Evolutionary conservation across 2,329 filamentous ascomycete species (phyloP), one percentile per base, ranked within the genome.

Genomic region (Lecanicillium sp.): DNA sequence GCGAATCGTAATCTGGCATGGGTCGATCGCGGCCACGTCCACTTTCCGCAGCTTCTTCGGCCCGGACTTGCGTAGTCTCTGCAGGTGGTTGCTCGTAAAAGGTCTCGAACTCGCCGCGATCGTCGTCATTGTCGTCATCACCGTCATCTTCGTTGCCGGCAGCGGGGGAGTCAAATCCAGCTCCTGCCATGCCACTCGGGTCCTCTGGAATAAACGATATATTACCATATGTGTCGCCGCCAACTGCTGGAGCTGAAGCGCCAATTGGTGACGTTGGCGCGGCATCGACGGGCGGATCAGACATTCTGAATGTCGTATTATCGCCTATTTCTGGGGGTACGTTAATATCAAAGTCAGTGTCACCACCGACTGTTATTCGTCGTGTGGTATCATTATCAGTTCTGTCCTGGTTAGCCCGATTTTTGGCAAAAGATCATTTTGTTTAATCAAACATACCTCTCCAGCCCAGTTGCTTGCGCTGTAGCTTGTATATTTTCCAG

Each of bases 251-350:
- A 9, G 38, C 40, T 5, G 48, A 50, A 11, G 51, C 51, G 9
- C 42, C 29, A 5, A 50, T 35, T 3, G 53, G 54, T 7, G 55
- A 57, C 4, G 54, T 59, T 16, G 37, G 44, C 2, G 48, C 45
- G 2, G 48, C 38, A n/a, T 58, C 57, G n/a, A 41, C 42, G 3
- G 46, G 51, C 1, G 59, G 59, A 6, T 59, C 57, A 9, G 56
- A 58, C 51, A 73, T 60, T n/a, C 71, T 42, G 31, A 76, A 73
- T 0, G 71, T 74, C 9, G 63, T 74, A 48, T 74, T 70, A 3
- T 62, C 60, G 33, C 69, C 68, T 8, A 64, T 62, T 8, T 63
- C 62, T 0, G 64, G 53, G 2, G 70, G 70, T 13, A 74, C 62
- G 20, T 72, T 61, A 15, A 76, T 52, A 3, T 65, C 66, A 43